Evolutionary conservation across 2,329 filamentous ascomycete genomes (phyloP), one percentile per base, ranked within the genome.

Genomic region (Aspergillus aculeatinus): DNA sequence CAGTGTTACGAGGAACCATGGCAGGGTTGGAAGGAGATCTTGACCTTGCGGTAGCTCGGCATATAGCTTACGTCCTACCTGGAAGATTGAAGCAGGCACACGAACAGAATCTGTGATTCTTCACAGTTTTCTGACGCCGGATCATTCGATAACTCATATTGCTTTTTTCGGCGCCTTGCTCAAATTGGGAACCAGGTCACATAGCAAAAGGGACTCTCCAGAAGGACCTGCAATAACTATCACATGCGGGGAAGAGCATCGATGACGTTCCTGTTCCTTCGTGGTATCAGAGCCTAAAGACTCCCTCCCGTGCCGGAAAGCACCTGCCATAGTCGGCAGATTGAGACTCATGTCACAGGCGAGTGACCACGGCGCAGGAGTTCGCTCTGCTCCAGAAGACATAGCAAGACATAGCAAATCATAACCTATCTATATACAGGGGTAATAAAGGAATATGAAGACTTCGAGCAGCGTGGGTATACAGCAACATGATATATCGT

Each of bases 1-100:
- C 4, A 80, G 78, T 61, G 77, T 81, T 31, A 67, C 67, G 44
- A 55, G 53, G 19, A 71, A 66, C 55, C 73, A 70, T 25, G 61
- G 63, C 10, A 72, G 62, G 58, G 58, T 61, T 53, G 60, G 59
- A 21, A 64, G 57, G 23, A 61, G 59, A 27, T 11, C 59, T 23
- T 70, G 44, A 65, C 19, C 57, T 39, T 35, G 10, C 11, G 9
- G 4, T 25, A 5, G 16, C 11, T 12, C 11, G 5, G 33, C 42
- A 16, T 35, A 52, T 21, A 48, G 31, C 31, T 52, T 53, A 33
- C 14, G 25, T n/a, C 33, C 35, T 21, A 33, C n/a, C 44, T 44
- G 12, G n/a, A 23, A 50, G 39, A 25, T 23, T 12, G 31, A 67
- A 55, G 5, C 33, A 67, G 60, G 65, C 51, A 63, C 57, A 61